Evolutionary conservation across 371 early-diverging fungal species (phyloP), one percentile per base, ranked within the genome.

Genomic region (Dinochytrium kinnereticum): DNA sequence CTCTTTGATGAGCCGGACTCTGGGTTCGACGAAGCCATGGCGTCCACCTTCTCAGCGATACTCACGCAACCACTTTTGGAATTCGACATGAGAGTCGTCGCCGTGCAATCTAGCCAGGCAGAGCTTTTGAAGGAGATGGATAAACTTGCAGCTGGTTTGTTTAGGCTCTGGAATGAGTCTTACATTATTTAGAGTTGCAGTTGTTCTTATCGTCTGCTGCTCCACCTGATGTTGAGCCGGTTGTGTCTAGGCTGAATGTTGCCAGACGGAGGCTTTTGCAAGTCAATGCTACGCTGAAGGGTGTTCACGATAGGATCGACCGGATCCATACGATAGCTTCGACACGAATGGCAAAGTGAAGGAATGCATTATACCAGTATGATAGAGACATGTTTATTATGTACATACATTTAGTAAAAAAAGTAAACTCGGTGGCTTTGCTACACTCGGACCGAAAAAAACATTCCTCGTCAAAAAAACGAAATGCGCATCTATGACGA

Each of bases 111-210:
- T 2, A 64, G 68, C 0, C 80, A 80, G 59, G 80, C 74, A 0
- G 76, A 76, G 39, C 77, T 80, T 19, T n/a, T 71, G n/a, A 71
- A 71, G 51, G 80, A 80, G 40, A 74, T 80, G 70, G 77, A 76
- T 44, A 39, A 67, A 24, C 68, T 80, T 2, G 66, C 72, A 19
- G 38, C 71, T 0, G 80, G 80, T 79, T 1, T 24, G 61, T 17
- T 26, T 21, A 34, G 7, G n/a, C 24, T 30, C 28, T n/a, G 13
- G 55, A 5, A 13, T 26, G 61, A n/a, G n/a, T 5, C 28, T 21
- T 53, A 34, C 24, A 33, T 19, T 7, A 7, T 1, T 0, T 30
- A 76, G 77, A 77, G 40, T 67, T 77, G 21, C 74, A 73, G 49
- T n/a, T 33, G 5, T n/a, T 77, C n/a, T 37, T 74, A 2, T 51